Base-by-base conservation (phyloP, 345 rosid species). In the Corchorus capsularis region DNA sequence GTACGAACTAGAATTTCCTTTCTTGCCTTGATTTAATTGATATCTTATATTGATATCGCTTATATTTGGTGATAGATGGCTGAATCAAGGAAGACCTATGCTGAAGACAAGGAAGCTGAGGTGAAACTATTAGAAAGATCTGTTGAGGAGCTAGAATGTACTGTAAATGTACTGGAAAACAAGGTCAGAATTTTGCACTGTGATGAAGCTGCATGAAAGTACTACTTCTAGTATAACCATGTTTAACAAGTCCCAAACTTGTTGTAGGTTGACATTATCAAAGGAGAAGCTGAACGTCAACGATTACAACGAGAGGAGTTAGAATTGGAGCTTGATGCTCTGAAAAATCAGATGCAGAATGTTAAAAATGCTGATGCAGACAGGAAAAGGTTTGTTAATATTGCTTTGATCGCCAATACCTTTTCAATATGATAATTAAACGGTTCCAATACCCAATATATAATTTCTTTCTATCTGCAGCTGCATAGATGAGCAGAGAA, bases 251-350 rank as follows among this genome's bases (percentile, higher is more conserved):
- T 65, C 53, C 16, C 52, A 52, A 27, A 49, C 52, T 77, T 83
- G 74, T 74, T 8, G 81, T 79, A 96, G 99, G 97, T 89, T 79
- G 94, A 89, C 71, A 88, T 91, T 84, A 82, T 96, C 75, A 91
- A 92, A 83, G 97, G 79, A 82, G 98, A 96, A 91, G 92, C 98
- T 79, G 98, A 96, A 82, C 85, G 93, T 66, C 98, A 94, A 64
- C 84, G 91, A 19, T 76, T 96, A 82, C 90, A 91, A 78, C 89
- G 97, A 84, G 97, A 96, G 87, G 98, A 96, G 82, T 83, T 96
- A 69, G 99, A 93, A 83, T 80, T 60, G 62, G 97, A 96, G 88
- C 94, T 94, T 85, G 87, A 86, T 73, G 71, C 87, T 71, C 77
- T 92, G 53, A 89, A 82, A 63, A 81, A 86, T 80, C 97, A 94